Evolutionary conservation across 106 monocot genomes (phyloP), one percentile per base, ranked within the genome.

Genomic region (Cymbidium sinense): DNA sequence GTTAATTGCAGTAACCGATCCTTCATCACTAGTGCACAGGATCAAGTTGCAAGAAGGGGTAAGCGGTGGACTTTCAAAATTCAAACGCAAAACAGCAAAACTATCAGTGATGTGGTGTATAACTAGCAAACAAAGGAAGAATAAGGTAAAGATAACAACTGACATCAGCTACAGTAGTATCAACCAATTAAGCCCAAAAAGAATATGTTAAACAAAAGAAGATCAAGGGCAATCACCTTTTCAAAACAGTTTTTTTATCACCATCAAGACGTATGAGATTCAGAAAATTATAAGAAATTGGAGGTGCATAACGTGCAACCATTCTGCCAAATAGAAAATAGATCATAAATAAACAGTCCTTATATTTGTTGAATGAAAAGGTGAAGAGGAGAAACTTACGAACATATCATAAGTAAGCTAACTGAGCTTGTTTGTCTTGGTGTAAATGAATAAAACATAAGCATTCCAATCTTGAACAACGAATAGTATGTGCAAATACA

Each of bases 241-340:
- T 98, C 96, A 84, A 98, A 36, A 84, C 87, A 67, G 96, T 96
- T 90, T 98, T 98, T 30, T 83, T 85, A 84, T 85, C 71, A 37
- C 81, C 91, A 75, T 73, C 90, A 84, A 98, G 96, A 34, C 88
- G 88, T 75, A 98, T 98, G 52, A 98, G 85, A 90, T 98, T 98
- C 36, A 98, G 86, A 75, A 98, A 98, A 70, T 98, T 98, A 79
- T 98, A 98, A 70, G 91, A 98, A 84, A 98, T 94, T 17, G 96
- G 96, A 77, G 96, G 91, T 71, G 96, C 96, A 86, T 98, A 98
- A 77, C 96, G 81, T 69, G 96, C 96, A 85, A 98, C 96, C 96
- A 98, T 98, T 83, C 96, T 98, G 86, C 72, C 64, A 80, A 72
- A 34, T 9, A 69, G 28, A 69, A 69, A 25, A 62, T 62, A 62